These are phyloP conservation scores for Exsudoporus floridanus DNA, from an alignment of 1,284 basidiomycete genomes.

Conservation along the genomic window DNA sequence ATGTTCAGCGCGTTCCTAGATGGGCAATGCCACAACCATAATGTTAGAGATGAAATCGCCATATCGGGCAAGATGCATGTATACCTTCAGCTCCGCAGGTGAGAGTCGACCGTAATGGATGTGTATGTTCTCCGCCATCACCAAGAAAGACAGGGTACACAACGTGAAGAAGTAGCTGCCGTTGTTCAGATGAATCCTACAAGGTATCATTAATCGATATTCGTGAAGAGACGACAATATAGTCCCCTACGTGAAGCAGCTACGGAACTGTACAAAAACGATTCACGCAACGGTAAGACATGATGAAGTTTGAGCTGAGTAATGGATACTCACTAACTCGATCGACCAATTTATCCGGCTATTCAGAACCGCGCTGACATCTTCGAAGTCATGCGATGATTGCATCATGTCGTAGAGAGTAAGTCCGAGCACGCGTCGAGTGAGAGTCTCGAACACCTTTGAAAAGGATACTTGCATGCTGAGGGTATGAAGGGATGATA, in stretches of 20 bases:
- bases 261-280: conserved; percentile 25
- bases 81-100: conserved; percentile 28
- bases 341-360: conserved; percentile 24
- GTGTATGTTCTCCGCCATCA: conserved; percentile 25
- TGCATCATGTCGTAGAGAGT: conserved; percentile 21
- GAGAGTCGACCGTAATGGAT: conserved; percentile 26
- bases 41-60: not conserved
- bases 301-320: not conserved
- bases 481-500: not conserved
- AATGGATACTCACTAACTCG: conserved; percentile 18
- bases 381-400: conserved; percentile 20
- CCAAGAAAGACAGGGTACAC: conserved; percentile 15
- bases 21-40: not conserved
- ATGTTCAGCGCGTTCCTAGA: conserved; percentile 15
- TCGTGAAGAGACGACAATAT: not conserved
- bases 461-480: conserved; percentile 6
- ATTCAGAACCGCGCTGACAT: conserved; percentile 20
- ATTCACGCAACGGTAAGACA: conserved; percentile 2
- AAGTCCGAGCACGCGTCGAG: conserved; percentile 4
- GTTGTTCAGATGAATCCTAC: conserved; percentile 26
- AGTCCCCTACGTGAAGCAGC: conserved; percentile 21
- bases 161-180: conserved; percentile 11
- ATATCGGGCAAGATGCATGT: not conserved
- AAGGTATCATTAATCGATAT: not conserved
- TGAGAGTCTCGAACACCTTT: not conserved